These are phyloP conservation scores for Vanderwaltozyma verrucispora DNA, from an alignment of 805 yeast species.

Conservation along the genomic window DNA sequence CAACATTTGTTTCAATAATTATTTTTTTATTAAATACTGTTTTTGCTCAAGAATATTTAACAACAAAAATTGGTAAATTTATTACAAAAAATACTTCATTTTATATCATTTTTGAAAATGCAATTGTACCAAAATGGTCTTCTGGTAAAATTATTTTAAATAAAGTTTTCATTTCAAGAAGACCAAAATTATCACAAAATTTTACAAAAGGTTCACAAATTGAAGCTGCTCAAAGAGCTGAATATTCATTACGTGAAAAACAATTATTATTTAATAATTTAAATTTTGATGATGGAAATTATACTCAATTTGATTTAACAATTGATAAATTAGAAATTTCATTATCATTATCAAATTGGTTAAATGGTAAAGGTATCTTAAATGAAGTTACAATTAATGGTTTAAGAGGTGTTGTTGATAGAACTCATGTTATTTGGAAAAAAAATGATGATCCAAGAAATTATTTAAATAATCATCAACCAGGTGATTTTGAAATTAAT, in stretches of 20 bases:
- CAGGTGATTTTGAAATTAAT: conserved; percentile 91
- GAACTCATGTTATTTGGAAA: conserved; percentile 79
- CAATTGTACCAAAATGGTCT: conserved; percentile 90
- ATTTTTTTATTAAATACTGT: conserved; percentile 58
- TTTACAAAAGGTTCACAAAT: conserved; percentile 67
- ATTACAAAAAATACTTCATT: conserved; percentile 76
- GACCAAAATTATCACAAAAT: conserved; percentile 47
- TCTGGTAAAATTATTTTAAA: conserved; percentile 76
- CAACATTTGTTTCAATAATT: conserved; percentile 79
- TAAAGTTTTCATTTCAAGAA: conserved; percentile 73
- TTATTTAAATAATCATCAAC: conserved; percentile 58
- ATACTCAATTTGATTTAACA: conserved; percentile 89
- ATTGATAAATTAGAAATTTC: conserved; percentile 78
- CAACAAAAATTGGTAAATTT: conserved; percentile 68
- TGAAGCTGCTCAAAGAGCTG: conserved; percentile 54
- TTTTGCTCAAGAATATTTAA: conserved; percentile 62
- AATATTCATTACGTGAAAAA: conserved; percentile 24
- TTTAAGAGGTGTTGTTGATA: conserved; percentile 82
- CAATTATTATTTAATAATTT: conserved; percentile 28
- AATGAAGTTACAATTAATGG: conserved; percentile 76
- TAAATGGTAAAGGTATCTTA: conserved; percentile 80
- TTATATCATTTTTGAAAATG: conserved; percentile 82
- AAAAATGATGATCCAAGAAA: conserved; percentile 75
- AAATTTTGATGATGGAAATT: conserved; percentile 76
- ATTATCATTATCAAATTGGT: conserved; percentile 74